phyloP scores from a whole-genome alignment of 192 early-diverging fungal species.

The Obelidium mucronatum region DNA sequence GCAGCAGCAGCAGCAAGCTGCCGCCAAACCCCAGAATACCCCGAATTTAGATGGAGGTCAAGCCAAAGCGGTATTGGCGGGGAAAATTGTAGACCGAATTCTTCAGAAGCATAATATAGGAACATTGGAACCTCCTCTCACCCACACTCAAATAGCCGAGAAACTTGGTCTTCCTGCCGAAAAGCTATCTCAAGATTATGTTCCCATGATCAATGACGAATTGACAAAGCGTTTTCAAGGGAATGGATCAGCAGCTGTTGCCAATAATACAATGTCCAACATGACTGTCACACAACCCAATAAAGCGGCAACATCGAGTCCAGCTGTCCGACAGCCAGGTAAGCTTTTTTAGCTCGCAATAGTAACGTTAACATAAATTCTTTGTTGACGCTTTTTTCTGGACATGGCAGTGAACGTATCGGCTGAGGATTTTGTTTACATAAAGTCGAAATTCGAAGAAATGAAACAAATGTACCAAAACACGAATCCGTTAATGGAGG shows the following conservation, averaged over 20 bases:
- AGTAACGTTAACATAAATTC: no score
- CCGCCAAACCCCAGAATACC: no score
- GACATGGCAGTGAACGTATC: background rate
- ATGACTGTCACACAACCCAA: no score
- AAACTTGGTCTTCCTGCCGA: background rate
- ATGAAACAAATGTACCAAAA: background rate
- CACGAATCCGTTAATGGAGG: background rate
- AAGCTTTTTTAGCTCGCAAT: background rate
- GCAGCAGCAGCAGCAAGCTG: constrained; percentile 4
- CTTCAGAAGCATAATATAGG: background rate
- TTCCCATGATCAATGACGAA: constrained; percentile 6
- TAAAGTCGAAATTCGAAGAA: background rate
- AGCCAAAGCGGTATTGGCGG: background rate
- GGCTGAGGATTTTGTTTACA: background rate
- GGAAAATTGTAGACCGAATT: constrained; percentile 9
- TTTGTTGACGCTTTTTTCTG: background rate
- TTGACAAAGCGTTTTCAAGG: background rate
- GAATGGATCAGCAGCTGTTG: no score
- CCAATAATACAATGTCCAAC: no score
- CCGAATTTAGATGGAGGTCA: no score
- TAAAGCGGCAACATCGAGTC: background rate
- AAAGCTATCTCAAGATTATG: constrained; percentile 11
- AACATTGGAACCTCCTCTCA: background rate
- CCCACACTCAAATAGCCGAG: background rate
- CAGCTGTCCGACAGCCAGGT: constrained; percentile 1